Conservation (phyloP, 2,329 filamentous ascomycete species). For the Acephala macrosclerotiorum region DNA sequence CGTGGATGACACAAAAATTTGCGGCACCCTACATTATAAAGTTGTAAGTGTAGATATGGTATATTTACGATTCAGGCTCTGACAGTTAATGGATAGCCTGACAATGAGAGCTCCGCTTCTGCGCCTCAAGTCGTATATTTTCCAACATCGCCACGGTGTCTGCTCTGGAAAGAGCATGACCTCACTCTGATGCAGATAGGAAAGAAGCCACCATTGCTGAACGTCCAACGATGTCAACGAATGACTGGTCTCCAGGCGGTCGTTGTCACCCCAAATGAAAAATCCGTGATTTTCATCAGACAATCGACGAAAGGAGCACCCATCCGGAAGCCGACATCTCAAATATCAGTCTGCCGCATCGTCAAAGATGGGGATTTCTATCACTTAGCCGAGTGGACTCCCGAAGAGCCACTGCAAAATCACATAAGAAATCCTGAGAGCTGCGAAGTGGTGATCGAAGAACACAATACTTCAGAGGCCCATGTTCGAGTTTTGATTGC, state of each 20-base stretch:
- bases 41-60: constrained; percentile 1
- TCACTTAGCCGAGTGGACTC: neutral
- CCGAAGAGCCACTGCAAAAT: constrained; percentile 3
- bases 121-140: constrained; percentile 4
- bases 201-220: neutral
- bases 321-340: neutral
- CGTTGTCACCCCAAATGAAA: constrained; percentile 18
- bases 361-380: neutral
- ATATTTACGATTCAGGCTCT: neutral
- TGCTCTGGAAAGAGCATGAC: constrained; percentile 16
- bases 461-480: neutral
- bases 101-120: neutral
- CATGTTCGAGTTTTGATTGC: constrained; percentile 15
- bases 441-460: constrained; percentile 21
- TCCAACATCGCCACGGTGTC: constrained; percentile 4
- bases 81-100: neutral
- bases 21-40: constrained; percentile 2
- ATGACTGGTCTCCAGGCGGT: constrained; percentile 13
- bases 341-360: constrained; percentile 10
- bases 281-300: constrained; percentile 16
- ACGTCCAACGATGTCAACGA: neutral
- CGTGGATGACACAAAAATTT: neutral
- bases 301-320: neutral
- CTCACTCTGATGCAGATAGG: constrained; percentile 3
- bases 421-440: constrained; percentile 1